These are phyloP conservation scores for Quercus glauca DNA, from an alignment of 306 rosid genomes.

Conservation along the genomic window DNA sequence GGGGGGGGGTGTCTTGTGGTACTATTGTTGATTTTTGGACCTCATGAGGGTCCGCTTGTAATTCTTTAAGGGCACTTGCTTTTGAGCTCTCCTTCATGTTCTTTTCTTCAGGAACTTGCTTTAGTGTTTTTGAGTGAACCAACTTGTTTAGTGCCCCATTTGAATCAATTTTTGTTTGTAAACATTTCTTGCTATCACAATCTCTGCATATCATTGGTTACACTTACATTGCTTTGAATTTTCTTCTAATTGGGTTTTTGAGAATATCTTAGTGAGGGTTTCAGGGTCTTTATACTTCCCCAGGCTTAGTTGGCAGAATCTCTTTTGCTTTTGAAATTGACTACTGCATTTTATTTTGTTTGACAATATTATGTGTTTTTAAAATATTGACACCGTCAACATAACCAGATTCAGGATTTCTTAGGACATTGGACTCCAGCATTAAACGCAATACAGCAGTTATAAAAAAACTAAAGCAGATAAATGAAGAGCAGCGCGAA, in stretches of 20 bases:
- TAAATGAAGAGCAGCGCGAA: slow-evolving; percentile 94
- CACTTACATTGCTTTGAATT: background rate
- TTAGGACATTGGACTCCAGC: slow-evolving; percentile 93
- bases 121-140: background rate
- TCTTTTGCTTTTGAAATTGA: background rate
- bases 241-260: background rate
- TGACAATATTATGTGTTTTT: background rate
- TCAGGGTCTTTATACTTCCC: background rate
- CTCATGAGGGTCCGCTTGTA: too few relatives aligned
- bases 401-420: slow-evolving; percentile 70
- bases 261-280: background rate
- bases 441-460: slow-evolving; percentile 95
- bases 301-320: background rate
- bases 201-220: background rate
- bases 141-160: background rate
- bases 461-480: slow-evolving; percentile 93
- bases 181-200: background rate
- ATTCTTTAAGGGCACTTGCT: too few relatives aligned
- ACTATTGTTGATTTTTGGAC: too few relatives aligned
- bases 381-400: slow-evolving; percentile 12
- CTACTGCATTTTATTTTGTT: background rate
- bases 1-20: too few relatives aligned
- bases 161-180: background rate
- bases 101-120: too few relatives aligned
- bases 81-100: too few relatives aligned